Base-by-base conservation (phyloP, 306 rosid genomes). In the Hylodesmum podocarpum region DNA sequence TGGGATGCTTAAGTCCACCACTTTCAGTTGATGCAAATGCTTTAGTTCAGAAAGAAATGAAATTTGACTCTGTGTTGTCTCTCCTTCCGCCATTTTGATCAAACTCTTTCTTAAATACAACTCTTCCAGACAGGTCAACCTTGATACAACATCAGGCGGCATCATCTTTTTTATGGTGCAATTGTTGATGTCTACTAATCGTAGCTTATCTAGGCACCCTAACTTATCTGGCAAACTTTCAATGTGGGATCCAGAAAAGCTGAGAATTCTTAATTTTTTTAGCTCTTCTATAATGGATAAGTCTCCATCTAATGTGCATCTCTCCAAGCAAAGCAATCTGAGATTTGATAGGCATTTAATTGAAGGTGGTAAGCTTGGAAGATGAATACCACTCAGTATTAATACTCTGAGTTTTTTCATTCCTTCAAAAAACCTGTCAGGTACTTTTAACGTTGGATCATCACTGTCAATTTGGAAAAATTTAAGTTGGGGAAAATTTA, bases 241-340 rank as follows among this genome's bases (percentile, higher is more conserved):
- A 28, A 69, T 49, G 16, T 11, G 2, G 34, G 74, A 69, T 29
- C 74, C 43, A 16, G 44, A 69, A 12, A 69, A 19, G 28, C 74
- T 47, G 2, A 69, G 61, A 47, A 69, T 47, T 69, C 44, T 47
- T 47, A 69, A 47, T 18, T 69, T 69, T 11, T 69, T 47, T 1
- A 69, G 18, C 6, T 29, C 4, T 16, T 31, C 2, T 8, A 69
- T 6, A 18, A 28, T 10, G 3, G 61, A 47, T 50, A 69, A 69
- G n/a, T 69, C 6, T 6, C 0, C 5, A 2, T 3, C 31, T 29
- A 69, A 19, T 16, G 13, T 11, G 28, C 74, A 69, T 11, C 13
- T 40, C 74, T 69, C 74, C 61, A 69, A 18, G 18, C 19, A 47
- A 46, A 69, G 43, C 59, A 69, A 9, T 46, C 29, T 69, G 18